Evolutionary conservation across 495 filamentous ascomycete genomes (phyloP), one percentile per base, ranked within the genome.

Genomic region (Aspergillus cristatus): DNA sequence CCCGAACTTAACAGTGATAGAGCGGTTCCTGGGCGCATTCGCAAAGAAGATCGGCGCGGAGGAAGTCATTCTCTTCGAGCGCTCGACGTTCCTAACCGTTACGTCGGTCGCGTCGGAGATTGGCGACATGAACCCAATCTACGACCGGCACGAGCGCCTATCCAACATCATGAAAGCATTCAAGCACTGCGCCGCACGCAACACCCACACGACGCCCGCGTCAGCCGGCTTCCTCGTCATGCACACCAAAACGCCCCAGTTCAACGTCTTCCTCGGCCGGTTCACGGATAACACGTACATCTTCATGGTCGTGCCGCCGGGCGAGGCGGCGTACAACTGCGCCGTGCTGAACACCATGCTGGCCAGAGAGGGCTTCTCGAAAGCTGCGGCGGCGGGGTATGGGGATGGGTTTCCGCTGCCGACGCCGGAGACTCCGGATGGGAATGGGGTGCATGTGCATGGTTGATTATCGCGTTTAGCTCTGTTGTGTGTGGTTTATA

Each of bases 221-320:
- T 68, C 72, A 1, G 68, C 72, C 18, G 69, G 78, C 28, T 83
- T 82, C 52, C 60, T 74, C 34, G 76, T 80, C 47, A 72, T 81
- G 67, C 72, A 78, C 37, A 74, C 79, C 54, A 80, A 79, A 51
- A 79, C 76, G 2, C 70, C 75, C 2, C 66, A 76, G 34, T 98
- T 97, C 63, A 88, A 82, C 58, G 81, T 94, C 67, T 94, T 96
- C 55, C 81, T 94, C 29, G 80, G 82, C 45, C 83, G 88, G 38
- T 82, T 98, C 49, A 98, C 91, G 0, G 86, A 89, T 26, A 98
- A 98, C 52, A 97, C 91, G 7, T 97, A 96, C 51, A 81, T 97
- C 35, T 82, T 94, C 40, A 81, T 90, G 0, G 82, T 90, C 14
- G 76, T 95, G 46, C 88, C 89, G 0, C 86, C 87, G 0, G 84